Evolutionary conservation across 345 rosid genomes (phyloP).

Genomic region (Dovyalis caffra): DNA sequence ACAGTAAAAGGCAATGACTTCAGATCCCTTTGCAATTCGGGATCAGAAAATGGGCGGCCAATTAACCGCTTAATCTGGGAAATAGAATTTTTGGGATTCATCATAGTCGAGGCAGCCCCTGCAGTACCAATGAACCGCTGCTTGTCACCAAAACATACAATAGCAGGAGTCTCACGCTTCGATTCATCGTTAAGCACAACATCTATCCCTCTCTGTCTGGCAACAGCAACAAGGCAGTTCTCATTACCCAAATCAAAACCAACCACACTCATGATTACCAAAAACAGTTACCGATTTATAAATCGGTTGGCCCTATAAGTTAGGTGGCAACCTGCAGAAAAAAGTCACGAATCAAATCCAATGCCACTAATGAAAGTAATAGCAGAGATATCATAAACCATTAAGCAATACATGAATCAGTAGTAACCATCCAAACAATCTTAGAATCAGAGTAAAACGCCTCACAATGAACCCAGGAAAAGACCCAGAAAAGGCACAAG

Average conservation of each 20-base stretch:
- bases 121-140: conserved; percentile 97
- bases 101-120: conserved; percentile 92
- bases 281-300: conserved; percentile 5
- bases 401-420: neutral
- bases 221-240: conserved; percentile 94
- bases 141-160: conserved; percentile 95
- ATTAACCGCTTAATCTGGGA: conserved; percentile 84
- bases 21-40: conserved; percentile 86
- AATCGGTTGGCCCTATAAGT: conserved; percentile 1
- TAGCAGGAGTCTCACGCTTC: conserved; percentile 93
- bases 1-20: conserved; percentile 69
- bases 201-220: conserved; percentile 97
- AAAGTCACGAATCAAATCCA: neutral
- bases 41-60: conserved; percentile 82
- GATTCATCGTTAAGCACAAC: conserved; percentile 98
- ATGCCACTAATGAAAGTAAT: neutral
- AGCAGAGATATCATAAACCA: neutral
- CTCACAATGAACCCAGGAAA: neutral
- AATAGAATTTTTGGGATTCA: conserved; percentile 91
- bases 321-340: neutral
- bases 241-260: conserved; percentile 99
- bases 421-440: neutral
- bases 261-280: conserved; percentile 78
- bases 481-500: neutral
- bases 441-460: neutral